phyloP scores from a whole-genome alignment of 768 basidiomycete species.

The Termitomyces sp. region DNA sequence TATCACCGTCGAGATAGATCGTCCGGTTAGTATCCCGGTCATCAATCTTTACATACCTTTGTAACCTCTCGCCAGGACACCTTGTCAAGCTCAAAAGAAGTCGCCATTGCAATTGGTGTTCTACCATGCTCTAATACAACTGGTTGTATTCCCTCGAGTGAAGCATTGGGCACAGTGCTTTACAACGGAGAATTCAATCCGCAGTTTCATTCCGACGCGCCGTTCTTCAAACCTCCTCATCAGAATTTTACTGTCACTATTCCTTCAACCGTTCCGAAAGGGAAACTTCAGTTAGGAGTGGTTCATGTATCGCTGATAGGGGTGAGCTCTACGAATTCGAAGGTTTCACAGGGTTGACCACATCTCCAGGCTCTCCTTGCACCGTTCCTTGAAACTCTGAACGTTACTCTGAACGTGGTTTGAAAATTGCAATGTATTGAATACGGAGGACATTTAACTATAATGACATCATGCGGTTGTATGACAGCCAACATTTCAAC shows the following conservation, averaged over 20 bases:
- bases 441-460: neutral
- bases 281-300: constrained; percentile 32
- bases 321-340: constrained; percentile 24
- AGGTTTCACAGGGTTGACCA: neutral
- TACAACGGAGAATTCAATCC: constrained; percentile 45
- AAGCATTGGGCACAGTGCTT: constrained; percentile 38
- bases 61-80: constrained; percentile 23
- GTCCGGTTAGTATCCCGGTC: constrained; percentile 34
- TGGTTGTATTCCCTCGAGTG: constrained; percentile 19
- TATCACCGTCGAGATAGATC: constrained; percentile 43
- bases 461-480: neutral
- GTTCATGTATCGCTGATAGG: constrained; percentile 36
- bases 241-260: constrained; percentile 43
- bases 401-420: constrained; percentile 26
- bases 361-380: constrained; percentile 25
- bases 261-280: constrained; percentile 23
- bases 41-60: neutral
- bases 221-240: constrained; percentile 28
- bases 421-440: constrained; percentile 1
- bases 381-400: constrained; percentile 29
- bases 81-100: constrained; percentile 36
- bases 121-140: constrained; percentile 28
- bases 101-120: constrained; percentile 43
- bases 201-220: constrained; percentile 20
- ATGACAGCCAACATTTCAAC: neutral